phyloP scores from a whole-genome alignment of 2,329 filamentous ascomycete species.

The Fusarium sororula region DNA sequence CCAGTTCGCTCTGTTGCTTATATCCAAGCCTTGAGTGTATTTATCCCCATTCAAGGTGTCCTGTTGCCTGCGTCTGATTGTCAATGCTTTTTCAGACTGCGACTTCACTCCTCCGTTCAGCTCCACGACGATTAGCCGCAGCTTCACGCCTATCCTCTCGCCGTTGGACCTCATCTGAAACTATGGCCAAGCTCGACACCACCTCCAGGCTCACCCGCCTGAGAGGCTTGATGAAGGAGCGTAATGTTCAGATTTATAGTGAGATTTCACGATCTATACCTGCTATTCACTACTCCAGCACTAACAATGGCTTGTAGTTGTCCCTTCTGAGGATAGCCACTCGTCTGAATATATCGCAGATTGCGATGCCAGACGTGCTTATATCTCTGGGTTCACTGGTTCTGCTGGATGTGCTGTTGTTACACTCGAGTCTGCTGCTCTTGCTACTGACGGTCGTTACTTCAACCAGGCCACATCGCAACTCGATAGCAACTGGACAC shows the following conservation, averaged over 20 bases:
- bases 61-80: conserved; percentile 31
- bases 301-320: conserved; percentile 65
- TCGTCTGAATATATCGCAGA: conserved; percentile 97
- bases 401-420: conserved; percentile 94
- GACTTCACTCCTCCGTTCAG: conserved; percentile 34
- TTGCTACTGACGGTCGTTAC: conserved; percentile 96
- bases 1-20: background rate
- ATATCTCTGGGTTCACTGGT: conserved; percentile 92
- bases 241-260: conserved; percentile 93
- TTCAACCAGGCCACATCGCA: conserved; percentile 96
- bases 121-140: conserved; percentile 23
- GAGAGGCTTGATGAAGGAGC: conserved; percentile 85
- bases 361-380: conserved; percentile 91
- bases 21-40: conserved; percentile 9
- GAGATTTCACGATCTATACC: conserved; percentile 46
- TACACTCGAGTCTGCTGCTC: conserved; percentile 83
- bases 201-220: conserved; percentile 78
- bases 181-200: conserved; percentile 71
- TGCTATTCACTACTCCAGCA: background rate
- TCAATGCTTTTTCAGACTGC: conserved; percentile 40
- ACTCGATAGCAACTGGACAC: conserved; percentile 88
- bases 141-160: conserved; percentile 15
- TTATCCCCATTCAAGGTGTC: conserved; percentile 6
- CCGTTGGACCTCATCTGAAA: conserved; percentile 31
- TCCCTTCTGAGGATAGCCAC: conserved; percentile 97